Percentiles rank a stretch among this genome's conserved stretches.
These are phyloP conservation scores for Calonectria multiphialidica DNA, from an alignment of 2,329 filamentous ascomycete species.

Conservation along the genomic window DNA sequence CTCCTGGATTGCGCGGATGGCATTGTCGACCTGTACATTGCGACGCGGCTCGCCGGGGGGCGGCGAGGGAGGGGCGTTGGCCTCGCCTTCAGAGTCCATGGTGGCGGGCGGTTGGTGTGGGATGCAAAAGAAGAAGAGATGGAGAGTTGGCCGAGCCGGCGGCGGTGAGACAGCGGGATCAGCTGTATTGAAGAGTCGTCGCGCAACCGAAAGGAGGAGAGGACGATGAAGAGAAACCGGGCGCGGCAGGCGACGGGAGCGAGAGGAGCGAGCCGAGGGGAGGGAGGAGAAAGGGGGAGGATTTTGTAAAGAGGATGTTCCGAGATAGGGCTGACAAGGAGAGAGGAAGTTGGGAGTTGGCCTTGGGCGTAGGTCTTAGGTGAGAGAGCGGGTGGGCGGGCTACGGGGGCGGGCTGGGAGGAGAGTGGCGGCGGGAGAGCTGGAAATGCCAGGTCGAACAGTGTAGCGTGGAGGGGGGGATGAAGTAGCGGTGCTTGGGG, in stretches of 20 bases:
- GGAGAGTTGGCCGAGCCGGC: constrained; percentile 33
- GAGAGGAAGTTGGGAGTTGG: constrained; percentile 26
- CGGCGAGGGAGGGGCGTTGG: constrained; percentile 43
- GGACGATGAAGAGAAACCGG: constrained; percentile 27
- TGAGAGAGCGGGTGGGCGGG: constrained; percentile 18
- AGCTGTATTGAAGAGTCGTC: constrained; percentile 30
- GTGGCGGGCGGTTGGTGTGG: constrained; percentile 41
- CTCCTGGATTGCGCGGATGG: constrained; percentile 89
- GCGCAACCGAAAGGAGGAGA: constrained; percentile 19
- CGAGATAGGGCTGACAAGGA: constrained; percentile 45
- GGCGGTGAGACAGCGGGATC: constrained; percentile 40
- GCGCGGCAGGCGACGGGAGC: constrained; percentile 19
- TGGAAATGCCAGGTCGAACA: constrained; percentile 2
- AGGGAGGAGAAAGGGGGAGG: constrained; percentile 24
- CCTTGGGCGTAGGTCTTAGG: constrained; percentile 25
- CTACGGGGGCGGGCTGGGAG: constrained; percentile 19
- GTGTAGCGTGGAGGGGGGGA: constrained; percentile 22
- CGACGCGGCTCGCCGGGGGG: constrained; percentile 58
- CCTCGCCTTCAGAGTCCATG: constrained; percentile 64
- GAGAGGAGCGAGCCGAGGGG: constrained; percentile 7
- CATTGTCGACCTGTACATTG: constrained; percentile 83
- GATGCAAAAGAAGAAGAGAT: constrained; percentile 23
- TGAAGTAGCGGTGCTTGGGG: not conserved
- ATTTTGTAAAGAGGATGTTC: constrained; percentile 39
- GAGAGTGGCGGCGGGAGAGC: constrained; percentile 13